Conservation (phyloP, 1,284 basidiomycete genomes). For the Abortiporus biennis region DNA sequence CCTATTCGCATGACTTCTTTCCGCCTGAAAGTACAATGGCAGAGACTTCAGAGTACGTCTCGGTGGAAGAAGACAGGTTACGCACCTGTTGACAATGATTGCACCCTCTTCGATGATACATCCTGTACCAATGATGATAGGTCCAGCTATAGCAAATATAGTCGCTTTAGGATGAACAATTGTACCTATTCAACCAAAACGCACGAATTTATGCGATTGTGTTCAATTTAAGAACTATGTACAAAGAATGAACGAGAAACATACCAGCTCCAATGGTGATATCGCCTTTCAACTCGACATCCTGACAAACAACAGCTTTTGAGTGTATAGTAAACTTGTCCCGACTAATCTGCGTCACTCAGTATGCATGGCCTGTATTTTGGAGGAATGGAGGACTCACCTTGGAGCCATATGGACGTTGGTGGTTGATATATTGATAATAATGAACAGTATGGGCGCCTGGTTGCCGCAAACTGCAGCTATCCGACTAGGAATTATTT, state of each 20-base stretch:
- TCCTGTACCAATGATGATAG: constrained; percentile 81
- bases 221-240: too few species aligned
- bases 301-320: constrained; percentile 78
- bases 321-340: constrained; percentile 29
- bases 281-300: constrained; percentile 85
- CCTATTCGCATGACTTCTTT: constrained; percentile 90
- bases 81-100: constrained; percentile 79
- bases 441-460: background rate
- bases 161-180: constrained; percentile 94
- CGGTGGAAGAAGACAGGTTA: constrained; percentile 2
- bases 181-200: constrained; percentile 40
- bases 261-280: constrained; percentile 83
- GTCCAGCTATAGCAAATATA: constrained; percentile 82
- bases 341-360: constrained; percentile 15
- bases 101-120: constrained; percentile 91
- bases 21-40: constrained; percentile 41
- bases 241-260: constrained; percentile 6
- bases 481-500: too few species aligned
- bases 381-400: background rate
- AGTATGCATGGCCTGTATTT: background rate
- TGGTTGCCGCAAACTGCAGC: too few species aligned
- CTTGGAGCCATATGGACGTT: background rate
- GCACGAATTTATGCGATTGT: background rate
- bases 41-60: background rate
- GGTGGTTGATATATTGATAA: background rate